phyloP scores from a whole-genome alignment of 2,329 filamentous ascomycete species.

The Myriosclerotinia duriaeana region DNA sequence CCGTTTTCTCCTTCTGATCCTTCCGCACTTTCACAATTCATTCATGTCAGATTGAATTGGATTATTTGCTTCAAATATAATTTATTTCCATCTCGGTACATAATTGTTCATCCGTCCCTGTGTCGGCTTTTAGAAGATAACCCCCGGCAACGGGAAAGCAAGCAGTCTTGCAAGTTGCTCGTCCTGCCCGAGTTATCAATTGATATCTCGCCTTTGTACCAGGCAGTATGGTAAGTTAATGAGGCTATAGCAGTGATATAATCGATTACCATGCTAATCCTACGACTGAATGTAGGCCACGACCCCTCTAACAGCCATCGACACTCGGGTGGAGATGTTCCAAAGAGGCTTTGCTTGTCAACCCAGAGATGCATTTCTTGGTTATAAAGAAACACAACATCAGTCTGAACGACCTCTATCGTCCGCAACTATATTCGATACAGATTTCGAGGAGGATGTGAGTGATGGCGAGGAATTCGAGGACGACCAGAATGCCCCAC shows the following conservation, averaged over 20 bases:
- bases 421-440: conserved; percentile 74
- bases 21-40: conserved; percentile 30
- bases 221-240: conserved; percentile 20
- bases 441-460: conserved; percentile 66
- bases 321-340: conserved; percentile 46
- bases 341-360: conserved; percentile 43
- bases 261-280: conserved; percentile 29
- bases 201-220: conserved; percentile 8
- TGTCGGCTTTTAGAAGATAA: conserved; percentile 13
- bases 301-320: conserved; percentile 36
- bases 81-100: conserved; percentile 27
- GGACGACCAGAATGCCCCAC: conserved; percentile 10
- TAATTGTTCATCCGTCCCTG: conserved; percentile 22
- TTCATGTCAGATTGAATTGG: conserved; percentile 8
- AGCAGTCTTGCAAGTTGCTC: conserved; percentile 23
- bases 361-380: conserved; percentile 60
- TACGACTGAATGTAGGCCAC: conserved; percentile 30
- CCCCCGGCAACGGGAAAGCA: conserved; percentile 23
- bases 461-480: conserved; percentile 47
- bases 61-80: conserved; percentile 21
- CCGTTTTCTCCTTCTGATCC: conserved; percentile 31
- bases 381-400: conserved; percentile 50
- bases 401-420: conserved; percentile 55
- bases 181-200: conserved; percentile 17
- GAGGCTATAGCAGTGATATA: conserved; percentile 1